Conservation (phyloP, 2,329 filamentous ascomycete species). For the Pseudogymnoascus sp. region DNA sequence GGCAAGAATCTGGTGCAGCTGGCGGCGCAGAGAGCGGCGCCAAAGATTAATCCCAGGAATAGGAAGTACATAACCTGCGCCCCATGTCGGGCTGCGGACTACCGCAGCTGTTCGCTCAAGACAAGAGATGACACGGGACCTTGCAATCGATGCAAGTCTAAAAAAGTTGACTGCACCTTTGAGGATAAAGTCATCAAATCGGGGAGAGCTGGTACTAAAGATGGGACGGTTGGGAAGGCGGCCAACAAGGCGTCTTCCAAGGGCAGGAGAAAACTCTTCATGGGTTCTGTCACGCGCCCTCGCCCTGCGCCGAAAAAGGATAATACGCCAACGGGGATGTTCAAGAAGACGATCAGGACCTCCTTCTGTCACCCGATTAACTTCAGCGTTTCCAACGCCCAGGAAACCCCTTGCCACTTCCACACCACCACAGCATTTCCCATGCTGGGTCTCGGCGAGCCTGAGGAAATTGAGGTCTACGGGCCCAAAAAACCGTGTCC, state of each 20-base stretch:
- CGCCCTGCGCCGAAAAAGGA: background rate
- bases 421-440: constrained; percentile 22
- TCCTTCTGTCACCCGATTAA: constrained; percentile 23
- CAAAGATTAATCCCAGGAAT: background rate
- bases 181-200: background rate
- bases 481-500: background rate
- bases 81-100: constrained; percentile 15
- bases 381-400: background rate
- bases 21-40: constrained; percentile 13
- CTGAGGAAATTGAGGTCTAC: background rate
- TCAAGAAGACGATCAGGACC: constrained; percentile 16
- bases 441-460: constrained; percentile 17
- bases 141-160: constrained; percentile 16
- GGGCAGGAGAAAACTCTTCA: background rate
- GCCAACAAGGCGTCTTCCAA: background rate
- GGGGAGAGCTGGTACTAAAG: background rate
- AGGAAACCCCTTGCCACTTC: constrained; percentile 17
- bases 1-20: constrained; percentile 15
- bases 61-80: constrained; percentile 16
- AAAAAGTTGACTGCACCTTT: constrained; percentile 15
- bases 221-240: background rate
- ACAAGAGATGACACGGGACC: constrained; percentile 15
- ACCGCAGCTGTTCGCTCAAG: constrained; percentile 14
- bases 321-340: background rate
- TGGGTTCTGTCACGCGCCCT: background rate